Percentiles rank a stretch among this genome's conserved stretches.
These are phyloP conservation scores for Xerocomellus amylosporus DNA, from an alignment of 768 basidiomycete species.

Conservation along the genomic window DNA sequence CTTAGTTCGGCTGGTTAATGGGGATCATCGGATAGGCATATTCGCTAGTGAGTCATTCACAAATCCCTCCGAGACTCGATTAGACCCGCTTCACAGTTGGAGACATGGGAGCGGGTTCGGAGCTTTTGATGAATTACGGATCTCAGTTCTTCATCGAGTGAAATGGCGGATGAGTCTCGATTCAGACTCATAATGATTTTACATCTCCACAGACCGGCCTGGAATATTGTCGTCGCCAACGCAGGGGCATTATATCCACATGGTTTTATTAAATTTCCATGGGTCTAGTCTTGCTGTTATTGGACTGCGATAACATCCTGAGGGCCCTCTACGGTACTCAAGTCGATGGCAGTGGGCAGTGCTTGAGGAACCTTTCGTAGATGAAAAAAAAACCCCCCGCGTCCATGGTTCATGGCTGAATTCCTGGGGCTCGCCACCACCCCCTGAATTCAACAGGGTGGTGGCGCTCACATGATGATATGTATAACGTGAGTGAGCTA, in stretches of 20 bases:
- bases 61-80: no score
- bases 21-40: constrained; percentile 65
- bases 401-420: not conserved
- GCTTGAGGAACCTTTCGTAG: not conserved
- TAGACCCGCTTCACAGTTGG: constrained; percentile 30
- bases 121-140: constrained; percentile 61
- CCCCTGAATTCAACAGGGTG: not conserved
- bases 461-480: not conserved
- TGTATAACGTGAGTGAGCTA: not conserved
- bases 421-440: not conserved
- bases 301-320: not conserved
- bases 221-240: not conserved
- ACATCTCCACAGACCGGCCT: not conserved
- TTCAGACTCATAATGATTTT: not conserved
- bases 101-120: constrained; percentile 41
- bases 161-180: not conserved
- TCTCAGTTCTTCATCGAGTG: constrained; percentile 40
- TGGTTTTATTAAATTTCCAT: constrained; percentile 4
- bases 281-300: not conserved
- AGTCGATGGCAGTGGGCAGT: not conserved
- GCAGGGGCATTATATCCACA: not conserved
- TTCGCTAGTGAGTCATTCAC: constrained; percentile 25
- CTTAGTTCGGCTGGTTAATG: constrained; percentile 58
- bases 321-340: not conserved
- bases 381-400: no score